A percentile compares a stretch with the other conserved stretches of the same genome.
These are phyloP conservation scores for Helotiales sp. DNA, from an alignment of 2,329 filamentous ascomycete species.

Conservation along the genomic window DNA sequence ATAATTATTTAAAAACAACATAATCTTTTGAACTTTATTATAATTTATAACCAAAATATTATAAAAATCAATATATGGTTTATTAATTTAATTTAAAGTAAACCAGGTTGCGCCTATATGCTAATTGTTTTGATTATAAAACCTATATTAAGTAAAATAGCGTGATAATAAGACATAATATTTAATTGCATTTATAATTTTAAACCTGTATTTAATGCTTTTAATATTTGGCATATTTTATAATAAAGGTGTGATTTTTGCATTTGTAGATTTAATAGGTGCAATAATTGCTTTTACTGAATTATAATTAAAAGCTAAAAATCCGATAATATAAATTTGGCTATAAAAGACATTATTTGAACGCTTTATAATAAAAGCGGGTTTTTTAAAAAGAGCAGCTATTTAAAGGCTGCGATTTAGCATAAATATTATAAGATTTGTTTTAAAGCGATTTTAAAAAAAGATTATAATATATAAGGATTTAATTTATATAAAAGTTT, in stretches of 20 bases:
- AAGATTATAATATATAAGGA: not conserved
- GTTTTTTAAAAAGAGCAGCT: not conserved
- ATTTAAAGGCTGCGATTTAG: not conserved
- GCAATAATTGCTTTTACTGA: not conserved
- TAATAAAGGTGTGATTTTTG: not conserved
- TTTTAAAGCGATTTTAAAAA: not conserved
- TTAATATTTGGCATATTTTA: not conserved
- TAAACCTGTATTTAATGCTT: not conserved
- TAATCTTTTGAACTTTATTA: not conserved
- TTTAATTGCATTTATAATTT: not conserved
- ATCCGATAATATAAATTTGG: slow-evolving; percentile 4
- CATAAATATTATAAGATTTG: not conserved
- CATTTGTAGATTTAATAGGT: not conserved
- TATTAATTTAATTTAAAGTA: not conserved
- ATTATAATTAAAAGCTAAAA: not conserved
- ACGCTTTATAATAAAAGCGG: not conserved
- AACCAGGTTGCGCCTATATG: not conserved
- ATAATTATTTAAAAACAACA: not conserved
- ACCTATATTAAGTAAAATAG: slow-evolving; percentile 2
- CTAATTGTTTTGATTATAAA: not conserved
- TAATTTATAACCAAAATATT: not conserved
- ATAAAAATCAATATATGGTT: not conserved
- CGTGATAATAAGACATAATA: not conserved
- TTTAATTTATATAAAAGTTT: slow-evolving; percentile 1
- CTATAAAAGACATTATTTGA: not conserved